Evolutionary conservation across 805 yeast genomes (phyloP).

Genomic region (Teunomyces tritomae): DNA sequence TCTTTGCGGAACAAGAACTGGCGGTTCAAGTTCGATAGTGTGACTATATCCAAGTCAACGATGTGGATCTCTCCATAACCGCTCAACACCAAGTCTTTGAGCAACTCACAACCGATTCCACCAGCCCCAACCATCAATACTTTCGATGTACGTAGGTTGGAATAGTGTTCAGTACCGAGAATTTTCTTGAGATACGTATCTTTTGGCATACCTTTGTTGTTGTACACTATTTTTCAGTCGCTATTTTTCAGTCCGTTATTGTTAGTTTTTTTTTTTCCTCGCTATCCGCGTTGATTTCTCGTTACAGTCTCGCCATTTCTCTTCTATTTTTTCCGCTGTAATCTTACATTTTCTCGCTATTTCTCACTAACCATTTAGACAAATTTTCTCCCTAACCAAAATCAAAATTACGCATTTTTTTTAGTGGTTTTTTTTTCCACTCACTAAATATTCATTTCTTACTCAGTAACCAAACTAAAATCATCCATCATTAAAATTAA

Average conservation of each 20-base stretch:
- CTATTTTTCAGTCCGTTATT: too few relatives aligned
- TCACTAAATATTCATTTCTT: too few relatives aligned
- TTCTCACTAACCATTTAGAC: not conserved
- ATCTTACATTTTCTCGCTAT: not conserved
- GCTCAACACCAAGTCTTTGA: conserved; percentile 74
- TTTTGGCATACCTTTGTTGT: conserved; percentile 25
- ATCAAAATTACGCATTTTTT: too few relatives aligned
- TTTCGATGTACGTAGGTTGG: conserved; percentile 39
- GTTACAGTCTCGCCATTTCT: too few relatives aligned
- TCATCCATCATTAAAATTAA: too few relatives aligned
- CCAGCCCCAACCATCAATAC: conserved; percentile 93
- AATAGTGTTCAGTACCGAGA: conserved; percentile 38
- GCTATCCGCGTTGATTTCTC: too few relatives aligned
- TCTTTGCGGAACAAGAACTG: conserved; percentile 88
- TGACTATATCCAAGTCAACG: conserved; percentile 95
- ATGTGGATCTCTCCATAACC: conserved; percentile 86
- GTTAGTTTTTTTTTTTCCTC: not conserved
- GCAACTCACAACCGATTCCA: conserved; percentile 91
- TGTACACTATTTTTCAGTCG: too few relatives aligned
- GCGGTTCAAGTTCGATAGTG: conserved; percentile 85
- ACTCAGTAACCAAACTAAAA: too few relatives aligned
- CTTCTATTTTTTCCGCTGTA: too few relatives aligned
- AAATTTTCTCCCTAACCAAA: too few relatives aligned
- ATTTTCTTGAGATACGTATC: conserved; percentile 43
- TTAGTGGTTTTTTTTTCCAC: too few relatives aligned